These are phyloP conservation scores for Porphyra umbilicalis DNA, from an alignment of 31 red algal species.

Conservation along the genomic window DNA sequence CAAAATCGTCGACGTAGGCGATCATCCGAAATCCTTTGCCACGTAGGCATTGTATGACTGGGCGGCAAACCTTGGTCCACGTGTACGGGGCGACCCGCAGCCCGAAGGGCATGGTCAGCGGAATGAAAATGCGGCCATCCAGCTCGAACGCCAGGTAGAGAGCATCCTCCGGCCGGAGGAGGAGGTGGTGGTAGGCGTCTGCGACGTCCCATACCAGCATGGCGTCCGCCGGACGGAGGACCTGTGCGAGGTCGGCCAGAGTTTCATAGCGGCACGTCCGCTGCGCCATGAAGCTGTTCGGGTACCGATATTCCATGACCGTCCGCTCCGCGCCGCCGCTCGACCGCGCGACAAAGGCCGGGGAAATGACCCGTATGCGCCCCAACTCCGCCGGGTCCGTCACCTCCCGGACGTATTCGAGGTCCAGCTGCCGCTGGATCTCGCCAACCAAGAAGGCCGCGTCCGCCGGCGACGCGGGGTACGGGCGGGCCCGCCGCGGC, in stretches of 20 bases:
- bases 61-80: conserved; percentile 20
- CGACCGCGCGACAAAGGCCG: too few relatives aligned
- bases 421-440: too few relatives aligned
- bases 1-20: neutral
- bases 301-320: neutral
- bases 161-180: conserved; percentile 5
- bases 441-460: too few relatives aligned
- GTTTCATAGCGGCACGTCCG: conserved; percentile 16
- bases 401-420: too few relatives aligned
- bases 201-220: conserved; percentile 1
- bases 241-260: conserved; percentile 16
- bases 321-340: too few relatives aligned
- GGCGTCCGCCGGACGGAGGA: conserved; percentile 6
- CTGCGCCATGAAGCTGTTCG: conserved; percentile 8
- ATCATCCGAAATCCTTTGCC: neutral
- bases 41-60: conserved; percentile 6
- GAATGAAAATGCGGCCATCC: neutral
- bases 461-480: too few relatives aligned
- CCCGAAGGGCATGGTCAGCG: conserved; percentile 17
- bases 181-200: conserved; percentile 21
- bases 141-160: conserved; percentile 9
- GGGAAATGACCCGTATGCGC: too few relatives aligned
- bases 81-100: conserved; percentile 5
- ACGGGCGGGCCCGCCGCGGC: too few relatives aligned
- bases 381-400: too few relatives aligned